Base-by-base conservation (phyloP, 2,329 filamentous ascomycete genomes). In the Diaporthe ampelina region DNA sequence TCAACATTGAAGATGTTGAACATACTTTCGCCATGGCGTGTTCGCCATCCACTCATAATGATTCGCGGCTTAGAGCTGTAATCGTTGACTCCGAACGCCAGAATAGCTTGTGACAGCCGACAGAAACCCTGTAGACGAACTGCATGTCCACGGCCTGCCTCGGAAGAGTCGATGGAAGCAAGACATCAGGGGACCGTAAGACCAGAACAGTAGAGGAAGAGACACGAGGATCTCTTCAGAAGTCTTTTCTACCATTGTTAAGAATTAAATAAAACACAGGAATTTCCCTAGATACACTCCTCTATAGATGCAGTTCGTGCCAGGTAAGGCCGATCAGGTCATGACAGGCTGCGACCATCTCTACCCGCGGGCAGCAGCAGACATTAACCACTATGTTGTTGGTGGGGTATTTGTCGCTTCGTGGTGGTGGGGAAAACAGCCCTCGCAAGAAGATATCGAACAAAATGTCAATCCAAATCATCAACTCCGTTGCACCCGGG, bases 241-340 rank as follows among this genome's bases (percentile, higher is more conserved):
- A 61, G 48, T 69, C 65, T 35, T 69, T 68, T 74, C 56, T 74
- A 69, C 70, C 73, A 73, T 74, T 73, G 73, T 71, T 73, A 74
- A 72, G 24, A 72, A 74, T 74, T 74, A 74, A 73, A 73, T 72
- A 67, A 71, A 59, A 74, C 56, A 59, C 43, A 74, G 67, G 35
- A 61, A 72, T 72, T 69, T 67, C 59, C 73, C 73, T 54, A 61
- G 58, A 63, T 68, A 74, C 70, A 73, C 73, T 65, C 35, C 43
- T 74, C 73, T 74, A 68, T 74, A 63, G 71, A 74, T 61, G 54
- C 70, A 68, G 58, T 63, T 59, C 54, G 37, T 72, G 70, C 57
- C 70, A 63, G 48, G 45, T 54, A 56, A 32, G 70, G 45, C 45
- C 48, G 43, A 50, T n/a, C 50, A 65, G 67, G 73, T 54, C 73